Evolutionary conservation across 345 rosid species (phyloP).

Genomic region (Carallia pectinifolia): DNA sequence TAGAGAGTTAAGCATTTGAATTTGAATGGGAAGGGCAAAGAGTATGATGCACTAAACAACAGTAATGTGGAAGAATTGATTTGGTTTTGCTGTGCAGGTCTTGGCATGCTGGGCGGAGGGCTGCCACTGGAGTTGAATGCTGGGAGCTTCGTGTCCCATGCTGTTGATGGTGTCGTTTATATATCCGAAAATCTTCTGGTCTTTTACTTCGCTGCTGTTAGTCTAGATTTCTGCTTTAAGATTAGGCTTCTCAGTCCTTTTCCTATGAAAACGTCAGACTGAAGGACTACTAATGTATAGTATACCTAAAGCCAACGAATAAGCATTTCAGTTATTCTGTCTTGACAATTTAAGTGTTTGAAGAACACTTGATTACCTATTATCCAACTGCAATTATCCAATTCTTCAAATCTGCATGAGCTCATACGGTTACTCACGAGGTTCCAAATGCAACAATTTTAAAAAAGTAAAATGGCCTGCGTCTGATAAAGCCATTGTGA

Average conservation of each 20-base stretch:
- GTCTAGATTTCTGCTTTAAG: conserved; percentile 61
- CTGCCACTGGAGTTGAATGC: conserved; percentile 54
- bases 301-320: background rate
- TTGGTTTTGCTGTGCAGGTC: conserved; percentile 46
- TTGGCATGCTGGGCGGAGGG: conserved; percentile 55
- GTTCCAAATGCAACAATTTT: background rate
- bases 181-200: conserved; percentile 49
- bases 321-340: too few species aligned
- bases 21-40: background rate
- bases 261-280: conserved; percentile 32
- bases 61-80: background rate
- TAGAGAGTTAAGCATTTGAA: background rate
- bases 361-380: too few species aligned
- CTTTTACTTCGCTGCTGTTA: conserved; percentile 52
- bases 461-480: background rate
- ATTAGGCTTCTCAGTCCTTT: conserved; percentile 49
- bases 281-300: conserved; percentile 10
- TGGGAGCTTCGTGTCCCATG: conserved; percentile 47
- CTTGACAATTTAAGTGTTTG: too few species aligned
- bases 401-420: background rate
- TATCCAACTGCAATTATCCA: too few species aligned
- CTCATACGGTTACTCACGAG: too few species aligned
- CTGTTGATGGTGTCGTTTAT: conserved; percentile 38
- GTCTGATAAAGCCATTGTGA: background rate
- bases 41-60: too few species aligned